Percentiles rank a stretch among this genome's conserved stretches.
These are phyloP conservation scores for Phascolomyces articulosus DNA, from an alignment of 371 early-diverging fungal genomes.

Conservation along the genomic window DNA sequence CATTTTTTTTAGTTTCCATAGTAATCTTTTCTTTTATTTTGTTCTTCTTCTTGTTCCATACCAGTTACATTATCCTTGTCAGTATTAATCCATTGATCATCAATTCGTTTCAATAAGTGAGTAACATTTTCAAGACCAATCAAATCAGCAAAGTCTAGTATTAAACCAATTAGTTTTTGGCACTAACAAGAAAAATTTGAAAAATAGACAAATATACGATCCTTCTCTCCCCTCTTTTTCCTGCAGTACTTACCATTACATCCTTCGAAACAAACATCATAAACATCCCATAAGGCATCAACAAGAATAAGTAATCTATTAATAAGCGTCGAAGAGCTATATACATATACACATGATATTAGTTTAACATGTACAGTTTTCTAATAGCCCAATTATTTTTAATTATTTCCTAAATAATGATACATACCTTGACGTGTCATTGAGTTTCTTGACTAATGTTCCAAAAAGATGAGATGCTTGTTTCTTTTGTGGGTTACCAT, in stretches of 20 bases:
- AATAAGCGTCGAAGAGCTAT: constrained; percentile 9
- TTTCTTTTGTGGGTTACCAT: constrained; percentile 12
- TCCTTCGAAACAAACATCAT: constrained; percentile 21
- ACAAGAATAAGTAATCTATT: constrained; percentile 28
- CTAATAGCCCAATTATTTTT: too few species aligned
- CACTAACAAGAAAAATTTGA: too few species aligned
- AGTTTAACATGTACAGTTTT: too few species aligned
- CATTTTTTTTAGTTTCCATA: background rate
- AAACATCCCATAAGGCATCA: constrained; percentile 33
- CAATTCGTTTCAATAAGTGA: constrained; percentile 16
- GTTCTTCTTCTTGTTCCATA: constrained; percentile 7
- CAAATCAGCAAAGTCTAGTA: constrained; percentile 3
- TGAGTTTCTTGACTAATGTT: constrained; percentile 18
- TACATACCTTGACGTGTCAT: constrained; percentile 24
- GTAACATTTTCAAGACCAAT: background rate
- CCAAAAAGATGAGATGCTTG: constrained; percentile 12
- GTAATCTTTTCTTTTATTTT: background rate
- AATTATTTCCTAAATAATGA: too few species aligned
- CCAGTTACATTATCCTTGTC: constrained; percentile 36
- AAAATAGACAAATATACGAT: too few species aligned
- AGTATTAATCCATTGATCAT: constrained; percentile 20
- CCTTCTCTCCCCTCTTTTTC: too few species aligned
- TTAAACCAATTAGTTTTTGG: background rate
- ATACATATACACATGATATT: background rate
- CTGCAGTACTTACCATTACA: constrained; percentile 14